Evolutionary conservation across 192 early-diverging fungal genomes (phyloP).

Genomic region (Ambispora gerdemannii): DNA sequence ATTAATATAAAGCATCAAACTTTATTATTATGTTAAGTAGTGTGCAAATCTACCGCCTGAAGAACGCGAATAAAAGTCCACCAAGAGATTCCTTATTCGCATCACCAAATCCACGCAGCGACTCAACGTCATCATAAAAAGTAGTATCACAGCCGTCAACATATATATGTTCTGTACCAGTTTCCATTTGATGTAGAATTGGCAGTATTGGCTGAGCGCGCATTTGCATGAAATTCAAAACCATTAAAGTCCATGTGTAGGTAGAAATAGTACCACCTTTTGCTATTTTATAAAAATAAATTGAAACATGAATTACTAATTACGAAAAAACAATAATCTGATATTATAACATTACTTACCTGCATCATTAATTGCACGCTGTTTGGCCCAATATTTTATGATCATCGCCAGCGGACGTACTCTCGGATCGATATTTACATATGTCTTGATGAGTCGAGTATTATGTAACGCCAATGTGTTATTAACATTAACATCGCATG

Average conservation of each 20-base stretch:
- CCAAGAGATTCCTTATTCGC: conserved; percentile 68
- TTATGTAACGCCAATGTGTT: conserved; percentile 81
- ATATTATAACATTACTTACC: conserved; percentile 39
- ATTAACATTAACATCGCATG: conserved; percentile 86
- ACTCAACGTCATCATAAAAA: conserved; percentile 65
- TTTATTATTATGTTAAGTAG: no score
- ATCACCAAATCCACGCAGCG: conserved; percentile 56
- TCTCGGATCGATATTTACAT: conserved; percentile 75
- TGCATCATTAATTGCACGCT: conserved; percentile 75
- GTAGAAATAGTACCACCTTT: conserved; percentile 82
- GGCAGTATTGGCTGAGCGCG: conserved; percentile 79
- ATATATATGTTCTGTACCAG: conserved; percentile 26
- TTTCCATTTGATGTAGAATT: conserved; percentile 58
- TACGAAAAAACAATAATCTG: not conserved
- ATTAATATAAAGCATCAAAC: no score
- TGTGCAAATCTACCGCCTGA: conserved; percentile 40
- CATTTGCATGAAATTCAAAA: conserved; percentile 81
- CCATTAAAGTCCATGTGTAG: conserved; percentile 86
- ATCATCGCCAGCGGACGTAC: conserved; percentile 79
- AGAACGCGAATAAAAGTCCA: conserved; percentile 71
- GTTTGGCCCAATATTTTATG: conserved; percentile 83
- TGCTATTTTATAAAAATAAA: conserved; percentile 41
- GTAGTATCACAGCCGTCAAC: conserved; percentile 50
- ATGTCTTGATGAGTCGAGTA: conserved; percentile 75
- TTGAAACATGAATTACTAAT: not conserved